Evolutionary conservation across 768 basidiomycete species (phyloP).

Genomic region (Suillus bovinus): DNA sequence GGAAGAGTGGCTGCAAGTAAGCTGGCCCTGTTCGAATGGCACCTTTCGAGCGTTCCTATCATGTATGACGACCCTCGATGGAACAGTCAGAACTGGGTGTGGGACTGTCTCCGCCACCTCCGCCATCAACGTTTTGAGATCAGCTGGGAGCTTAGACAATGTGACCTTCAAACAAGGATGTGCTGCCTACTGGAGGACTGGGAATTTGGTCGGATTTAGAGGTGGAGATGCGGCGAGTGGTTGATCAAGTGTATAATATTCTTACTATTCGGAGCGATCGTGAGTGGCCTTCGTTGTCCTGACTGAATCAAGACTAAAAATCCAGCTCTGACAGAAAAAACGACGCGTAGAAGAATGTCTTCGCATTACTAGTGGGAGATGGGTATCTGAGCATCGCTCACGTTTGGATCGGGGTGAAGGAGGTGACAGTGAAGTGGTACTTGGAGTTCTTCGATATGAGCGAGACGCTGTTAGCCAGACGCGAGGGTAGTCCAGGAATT

Average conservation of each 20-base stretch:
- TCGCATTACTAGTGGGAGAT: background rate
- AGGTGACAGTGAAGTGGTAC: background rate
- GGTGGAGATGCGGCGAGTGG: background rate
- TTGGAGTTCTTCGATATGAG: background rate
- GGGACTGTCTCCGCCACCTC: constrained; percentile 19
- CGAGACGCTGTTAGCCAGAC: background rate
- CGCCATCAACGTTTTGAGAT: constrained; percentile 14
- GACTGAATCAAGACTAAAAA: background rate
- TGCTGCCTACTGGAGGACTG: constrained; percentile 23
- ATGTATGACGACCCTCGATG: background rate
- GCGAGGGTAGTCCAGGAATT: background rate
- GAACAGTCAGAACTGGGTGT: constrained; percentile 23
- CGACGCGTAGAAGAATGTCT: background rate
- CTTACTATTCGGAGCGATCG: background rate
- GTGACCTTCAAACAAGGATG: constrained; percentile 26
- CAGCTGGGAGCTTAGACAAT: constrained; percentile 17
- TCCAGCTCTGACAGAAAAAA: background rate
- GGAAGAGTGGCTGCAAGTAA: constrained; percentile 19
- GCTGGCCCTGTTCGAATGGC: constrained; percentile 19
- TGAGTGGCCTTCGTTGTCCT: background rate
- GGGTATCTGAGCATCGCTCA: background rate
- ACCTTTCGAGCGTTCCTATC: constrained; percentile 13
- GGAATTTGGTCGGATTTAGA: background rate
- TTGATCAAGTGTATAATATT: background rate
- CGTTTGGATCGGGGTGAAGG: background rate